A percentile compares a stretch with the other conserved stretches of the same genome.
These are phyloP conservation scores for Ophiorrhiza pumila DNA, from an alignment of 257 asterid species.

Conservation along the genomic window DNA sequence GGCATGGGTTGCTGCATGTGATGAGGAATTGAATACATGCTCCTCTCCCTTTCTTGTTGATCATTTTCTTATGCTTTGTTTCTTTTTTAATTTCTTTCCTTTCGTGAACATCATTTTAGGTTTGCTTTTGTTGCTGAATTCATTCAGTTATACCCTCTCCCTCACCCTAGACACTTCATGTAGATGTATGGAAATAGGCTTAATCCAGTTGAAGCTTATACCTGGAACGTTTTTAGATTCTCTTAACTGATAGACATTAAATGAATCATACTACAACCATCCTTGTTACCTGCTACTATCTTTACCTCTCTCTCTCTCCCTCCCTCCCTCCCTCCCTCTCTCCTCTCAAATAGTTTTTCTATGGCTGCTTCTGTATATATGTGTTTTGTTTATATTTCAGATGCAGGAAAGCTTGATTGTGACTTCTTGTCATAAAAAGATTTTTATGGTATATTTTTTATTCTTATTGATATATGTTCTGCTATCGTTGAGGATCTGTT, in stretches of 20 bases:
- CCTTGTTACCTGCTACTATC: neutral
- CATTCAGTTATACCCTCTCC: neutral
- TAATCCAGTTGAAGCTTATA: no score
- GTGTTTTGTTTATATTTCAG: neutral
- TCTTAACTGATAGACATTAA: no score
- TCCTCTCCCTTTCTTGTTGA: constrained; percentile 10
- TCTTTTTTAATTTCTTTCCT: neutral
- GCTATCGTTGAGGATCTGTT: constrained; percentile 46
- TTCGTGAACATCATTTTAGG: neutral
- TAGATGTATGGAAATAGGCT: no score
- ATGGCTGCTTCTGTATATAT: neutral
- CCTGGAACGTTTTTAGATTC: no score
- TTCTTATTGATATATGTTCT: constrained; percentile 16
- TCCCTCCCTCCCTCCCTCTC: no score
- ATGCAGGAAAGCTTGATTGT: neutral
- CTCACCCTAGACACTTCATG: no score
- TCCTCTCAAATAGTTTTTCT: neutral
- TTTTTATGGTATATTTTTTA: constrained; percentile 10
- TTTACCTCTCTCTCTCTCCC: no score
- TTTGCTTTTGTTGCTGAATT: neutral
- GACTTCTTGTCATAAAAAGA: constrained; percentile 18
- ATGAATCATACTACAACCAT: no score
- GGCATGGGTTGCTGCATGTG: constrained; percentile 43
- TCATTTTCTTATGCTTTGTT: neutral
- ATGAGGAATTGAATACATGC: constrained; percentile 20